Evolutionary conservation across 306 rosid species (phyloP).

Genomic region (Inga oerstediana): DNA sequence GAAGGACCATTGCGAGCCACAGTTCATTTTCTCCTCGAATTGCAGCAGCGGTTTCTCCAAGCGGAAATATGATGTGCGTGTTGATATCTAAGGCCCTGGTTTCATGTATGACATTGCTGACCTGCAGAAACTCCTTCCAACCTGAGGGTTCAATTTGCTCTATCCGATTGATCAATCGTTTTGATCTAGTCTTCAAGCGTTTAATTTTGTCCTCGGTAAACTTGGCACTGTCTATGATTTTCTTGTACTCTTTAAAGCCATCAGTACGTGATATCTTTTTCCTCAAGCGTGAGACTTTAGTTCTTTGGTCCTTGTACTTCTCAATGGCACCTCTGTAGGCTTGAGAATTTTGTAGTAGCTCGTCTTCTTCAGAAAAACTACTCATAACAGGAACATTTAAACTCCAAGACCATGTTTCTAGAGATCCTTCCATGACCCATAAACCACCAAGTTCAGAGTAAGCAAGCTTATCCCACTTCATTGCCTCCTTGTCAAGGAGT

Average conservation of each 20-base stretch:
- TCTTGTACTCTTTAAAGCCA: conserved; percentile 85
- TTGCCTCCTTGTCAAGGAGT: conserved; percentile 78
- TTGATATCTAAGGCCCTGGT: conserved; percentile 80
- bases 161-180: conserved; percentile 73
- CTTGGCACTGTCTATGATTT: conserved; percentile 62
- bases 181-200: conserved; percentile 71
- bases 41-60: conserved; percentile 92
- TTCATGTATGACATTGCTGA: conserved; percentile 92
- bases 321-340: conserved; percentile 57
- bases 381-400: conserved; percentile 90
- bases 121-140: conserved; percentile 97
- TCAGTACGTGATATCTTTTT: conserved; percentile 75
- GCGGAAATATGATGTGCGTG: conserved; percentile 71
- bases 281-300: conserved; percentile 85
- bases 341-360: conserved; percentile 64
- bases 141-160: conserved; percentile 98
- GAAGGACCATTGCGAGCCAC: conserved; percentile 95
- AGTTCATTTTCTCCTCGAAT: conserved; percentile 97
- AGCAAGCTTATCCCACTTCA: conserved; percentile 91
- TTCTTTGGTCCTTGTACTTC: conserved; percentile 82
- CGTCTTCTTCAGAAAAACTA: conserved; percentile 83
- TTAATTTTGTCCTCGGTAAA: conserved; percentile 77
- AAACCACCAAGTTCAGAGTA: conserved; percentile 77
- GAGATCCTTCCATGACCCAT: conserved; percentile 88
- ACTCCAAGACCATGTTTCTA: conserved; percentile 99